Base-by-base conservation (phyloP, 805 yeast genomes). In the Danielozyma ontarioensis region DNA sequence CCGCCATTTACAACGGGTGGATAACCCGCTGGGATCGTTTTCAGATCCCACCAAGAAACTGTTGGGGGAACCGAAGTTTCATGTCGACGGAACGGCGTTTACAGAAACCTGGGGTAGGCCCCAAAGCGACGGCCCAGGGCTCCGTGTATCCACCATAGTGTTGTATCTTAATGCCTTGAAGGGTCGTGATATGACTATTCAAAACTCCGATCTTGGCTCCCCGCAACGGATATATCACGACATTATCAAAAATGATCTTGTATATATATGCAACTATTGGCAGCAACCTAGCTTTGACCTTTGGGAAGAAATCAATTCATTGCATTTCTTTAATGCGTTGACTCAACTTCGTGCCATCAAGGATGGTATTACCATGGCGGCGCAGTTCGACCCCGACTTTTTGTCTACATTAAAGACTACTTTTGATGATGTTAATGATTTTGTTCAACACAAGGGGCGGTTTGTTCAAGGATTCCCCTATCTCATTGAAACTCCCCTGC, bases 61-160 rank as follows among this genome's bases (percentile, higher is more conserved):
- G 2, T 64, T 89, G 22, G 97, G 97, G 2, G 97, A 90, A 54
- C 97, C 97, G 5, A 90, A 90, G 55, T 90, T 83, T 51, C 55
- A 70, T 53, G 76, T 79, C 3, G 74, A 86, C 51, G 80, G 82
- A 16, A 47, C 75, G 0, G 66, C 83, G 1, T 90, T 83, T 48
- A 55, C 56, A 4, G 79, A 63, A 2, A 54, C 64, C 23, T 90
- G 97, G 97, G 97, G 97, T 2, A 69, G 97, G 45, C 97, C 97
- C 1, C 97, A 90, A 59, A 73, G 87, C 39, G 97, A 90, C 55
- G 97, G 97, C 0, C 96, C 97, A 1, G 89, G 94, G 1, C 66
- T 90, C 36, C 70, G 97, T 46, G 70, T 79, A 8, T 70, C 81
- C 35, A 72, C 95, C 2, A 68, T 80, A 15, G 55, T 74, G 25